phyloP scores from a whole-genome alignment of 2,329 filamentous ascomycete genomes.

The Coccinonectria pachysandricola region DNA sequence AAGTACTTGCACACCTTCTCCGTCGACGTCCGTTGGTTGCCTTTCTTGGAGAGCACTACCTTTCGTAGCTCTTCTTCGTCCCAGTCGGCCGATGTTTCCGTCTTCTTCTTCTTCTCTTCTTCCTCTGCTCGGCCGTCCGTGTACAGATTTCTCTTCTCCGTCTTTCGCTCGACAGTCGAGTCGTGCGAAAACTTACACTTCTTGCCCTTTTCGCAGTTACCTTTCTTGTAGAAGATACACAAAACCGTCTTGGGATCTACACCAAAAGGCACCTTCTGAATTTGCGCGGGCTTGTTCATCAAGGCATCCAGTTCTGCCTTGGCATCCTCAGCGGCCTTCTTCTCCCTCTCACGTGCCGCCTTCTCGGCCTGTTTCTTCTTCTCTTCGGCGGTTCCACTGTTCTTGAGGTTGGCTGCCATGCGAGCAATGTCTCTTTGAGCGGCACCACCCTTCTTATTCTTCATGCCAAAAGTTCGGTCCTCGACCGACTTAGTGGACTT shows the following conservation, averaged over 20 bases:
- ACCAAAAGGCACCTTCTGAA: conserved; percentile 96
- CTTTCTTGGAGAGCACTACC: conserved; percentile 92
- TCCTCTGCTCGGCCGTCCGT: conserved; percentile 61
- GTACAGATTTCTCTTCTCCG: conserved; percentile 86
- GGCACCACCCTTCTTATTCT: conserved; percentile 94
- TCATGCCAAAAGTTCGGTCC: conserved; percentile 99
- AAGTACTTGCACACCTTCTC: conserved; percentile 99
- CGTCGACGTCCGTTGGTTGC: conserved; percentile 87
- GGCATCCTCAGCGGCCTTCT: conserved; percentile 79
- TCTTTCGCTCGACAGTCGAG: conserved; percentile 77
- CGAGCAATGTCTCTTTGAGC: conserved; percentile 88
- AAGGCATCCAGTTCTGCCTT: conserved; percentile 70
- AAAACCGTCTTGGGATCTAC: conserved; percentile 97
- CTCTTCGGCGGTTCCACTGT: conserved; percentile 72
- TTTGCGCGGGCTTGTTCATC: conserved; percentile 82
- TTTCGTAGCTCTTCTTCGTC: conserved; percentile 90
- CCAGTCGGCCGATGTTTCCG: conserved; percentile 92
- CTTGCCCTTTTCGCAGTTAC: conserved; percentile 89
- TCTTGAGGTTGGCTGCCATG: conserved; percentile 62
- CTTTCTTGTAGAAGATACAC: conserved; percentile 95
- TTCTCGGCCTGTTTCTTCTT: conserved; percentile 68
- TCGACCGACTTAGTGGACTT: conserved; percentile 60
- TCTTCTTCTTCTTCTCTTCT: conserved; percentile 67
- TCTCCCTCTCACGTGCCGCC: conserved; percentile 67
- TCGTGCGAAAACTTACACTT: conserved; percentile 99